Conservation (phyloP, 805 yeast species). For the Deakozyma indianensis region DNA sequence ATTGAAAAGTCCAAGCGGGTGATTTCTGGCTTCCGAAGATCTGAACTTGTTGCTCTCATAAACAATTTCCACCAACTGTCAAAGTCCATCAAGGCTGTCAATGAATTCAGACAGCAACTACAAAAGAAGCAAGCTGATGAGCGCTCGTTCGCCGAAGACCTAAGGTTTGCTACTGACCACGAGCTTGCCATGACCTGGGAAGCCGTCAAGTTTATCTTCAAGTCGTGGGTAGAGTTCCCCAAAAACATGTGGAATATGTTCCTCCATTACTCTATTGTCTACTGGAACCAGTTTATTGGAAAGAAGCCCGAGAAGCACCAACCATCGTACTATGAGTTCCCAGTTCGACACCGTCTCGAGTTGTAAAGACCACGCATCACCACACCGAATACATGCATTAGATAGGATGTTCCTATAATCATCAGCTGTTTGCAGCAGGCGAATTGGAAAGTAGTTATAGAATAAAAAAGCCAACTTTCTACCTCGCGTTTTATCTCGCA, state of each 20-base stretch:
- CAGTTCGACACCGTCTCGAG: neutral
- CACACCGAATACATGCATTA: no score
- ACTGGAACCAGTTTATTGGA: slow-evolving; percentile 75
- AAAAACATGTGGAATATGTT: slow-evolving; percentile 36
- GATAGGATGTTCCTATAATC: no score
- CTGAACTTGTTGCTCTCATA: slow-evolving; percentile 78
- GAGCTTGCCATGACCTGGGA: slow-evolving; percentile 39
- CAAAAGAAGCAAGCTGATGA: slow-evolving; percentile 8
- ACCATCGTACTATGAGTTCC: neutral
- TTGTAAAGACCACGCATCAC: no score
- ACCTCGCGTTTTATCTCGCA: no score
- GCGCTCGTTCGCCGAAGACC: slow-evolving; percentile 25
- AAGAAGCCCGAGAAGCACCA: neutral
- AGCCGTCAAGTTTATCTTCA: slow-evolving; percentile 50
- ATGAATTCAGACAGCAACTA: slow-evolving; percentile 34
- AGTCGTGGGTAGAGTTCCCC: slow-evolving; percentile 62
- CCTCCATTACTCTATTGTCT: slow-evolving; percentile 33
- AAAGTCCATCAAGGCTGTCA: slow-evolving; percentile 64
- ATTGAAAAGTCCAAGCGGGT: slow-evolving; percentile 33
- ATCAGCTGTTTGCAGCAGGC: no score
- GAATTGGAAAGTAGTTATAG: no score
- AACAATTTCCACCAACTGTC: slow-evolving; percentile 90
- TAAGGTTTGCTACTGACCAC: slow-evolving; percentile 21
- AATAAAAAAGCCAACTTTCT: no score
- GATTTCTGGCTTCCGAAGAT: slow-evolving; percentile 44